Evolutionary conservation across 768 basidiomycete species (phyloP), one percentile per base, ranked within the genome.

Genomic region (Dioszegia hungarica): DNA sequence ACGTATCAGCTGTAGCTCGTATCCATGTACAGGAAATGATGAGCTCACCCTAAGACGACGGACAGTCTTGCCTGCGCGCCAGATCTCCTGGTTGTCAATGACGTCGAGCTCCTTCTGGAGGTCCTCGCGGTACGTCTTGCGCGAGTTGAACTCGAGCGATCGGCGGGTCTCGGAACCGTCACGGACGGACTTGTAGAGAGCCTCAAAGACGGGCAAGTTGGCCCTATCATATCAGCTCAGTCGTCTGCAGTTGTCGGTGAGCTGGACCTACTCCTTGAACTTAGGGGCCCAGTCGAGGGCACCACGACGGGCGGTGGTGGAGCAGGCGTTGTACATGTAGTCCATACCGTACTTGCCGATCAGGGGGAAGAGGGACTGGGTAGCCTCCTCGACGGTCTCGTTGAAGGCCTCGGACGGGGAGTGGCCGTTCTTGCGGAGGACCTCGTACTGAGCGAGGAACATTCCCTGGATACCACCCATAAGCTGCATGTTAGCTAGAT

Each of bases 331-430:
- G 84, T 86, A 97, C 93, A 98, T 97, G 84, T 95, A 94, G 80
- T 97, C 93, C 93, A 93, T 78, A 55, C 91, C 92, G 77, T 95
- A 88, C 73, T 87, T 83, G 65, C 94, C 95, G 71, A 99, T 91
- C 77, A 99, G 79, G 59, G 95, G 95, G 82, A 90, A 97, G 62
- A 99, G 85, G 36, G 91, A 94, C 76, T 99, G 93, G 39, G 94
- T 98, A n/a, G 95, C 95, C 80, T 98, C 95, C 79, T 98, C 95
- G 60, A 98, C 95, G 58, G 95, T 98, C 82, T 99, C 95, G 79
- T 99, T 98, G 85, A 99, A 98, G 38, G 66, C 67, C 60, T 99
- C 95, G 39, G 94, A 98, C 52, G 95, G 95, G 3, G 85, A 81
- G 83, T 99, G 95, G 54, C 87, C 82, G 73, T 75, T 75, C 70